Base-by-base conservation (phyloP, 352 stramenopile genomes). In the Globisporangium spiculum region DNA sequence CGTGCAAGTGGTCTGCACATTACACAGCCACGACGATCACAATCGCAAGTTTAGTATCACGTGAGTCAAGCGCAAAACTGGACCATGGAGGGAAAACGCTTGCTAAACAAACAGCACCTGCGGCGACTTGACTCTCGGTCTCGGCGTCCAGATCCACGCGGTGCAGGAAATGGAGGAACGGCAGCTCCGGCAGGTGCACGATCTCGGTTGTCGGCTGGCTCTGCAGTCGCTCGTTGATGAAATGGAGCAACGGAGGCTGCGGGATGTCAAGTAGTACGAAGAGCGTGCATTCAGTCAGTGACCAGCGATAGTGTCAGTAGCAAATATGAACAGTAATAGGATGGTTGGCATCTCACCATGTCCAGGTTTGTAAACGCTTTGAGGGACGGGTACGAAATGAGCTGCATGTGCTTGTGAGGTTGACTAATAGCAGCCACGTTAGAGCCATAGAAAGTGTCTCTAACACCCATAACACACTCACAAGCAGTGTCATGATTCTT, bases 351-450 rank as follows among this genome's bases (percentile, higher is more conserved):
- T 27, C 54, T 9, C 71, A 89, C 84, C 83, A 89, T 90, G 36
- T 86, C 75, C 8, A 82, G 70, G 3, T 75, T 76, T 6, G 80
- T 90, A 67, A 88, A 88, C 27, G 52, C 64, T 73, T 86, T 81
- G 60, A 93, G 80, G 30, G 83, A 93, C 56, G 80, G 71, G 71
- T 91, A 92, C 67, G 87, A 91, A 65, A 92, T 94, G 57, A 93
- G 81, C 70, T 94, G 87, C 84, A 94, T 92, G 77, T 94, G 87
- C 65, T 94, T 94, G 74, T 92, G 84, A n/a, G 87, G 85, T 70
- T 94, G 87, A 62, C 85, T 62, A 30, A 46, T 20, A 26, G 0
- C 27, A 4, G 26, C 18, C 26, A 34, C 10, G 26, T 50, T 52
- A 52, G 32, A 38, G 32, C 1, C 32, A 38, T 38, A 38, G 36